Percentiles rank a stretch among this genome's conserved stretches.
phyloP scores from a whole-genome alignment of 768 basidiomycete species.

The Suillus paluster region DNA sequence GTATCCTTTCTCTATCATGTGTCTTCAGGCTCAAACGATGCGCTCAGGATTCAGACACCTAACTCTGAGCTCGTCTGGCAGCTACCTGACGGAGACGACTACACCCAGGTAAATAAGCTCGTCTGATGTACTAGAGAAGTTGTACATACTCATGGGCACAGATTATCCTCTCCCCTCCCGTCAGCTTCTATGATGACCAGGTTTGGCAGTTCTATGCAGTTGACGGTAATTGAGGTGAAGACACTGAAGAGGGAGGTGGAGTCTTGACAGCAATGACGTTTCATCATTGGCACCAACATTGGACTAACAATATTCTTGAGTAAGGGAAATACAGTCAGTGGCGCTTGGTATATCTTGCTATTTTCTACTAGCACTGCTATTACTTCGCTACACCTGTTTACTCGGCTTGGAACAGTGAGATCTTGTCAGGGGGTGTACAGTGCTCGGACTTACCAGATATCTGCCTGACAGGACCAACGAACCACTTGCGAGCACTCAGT shows the following conservation, averaged over 20 bases:
- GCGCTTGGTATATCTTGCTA: not conserved
- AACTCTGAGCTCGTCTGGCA: conserved; percentile 1
- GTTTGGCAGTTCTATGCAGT: conserved; percentile 2
- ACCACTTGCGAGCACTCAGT: conserved; percentile 73
- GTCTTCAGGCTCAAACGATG: not conserved
- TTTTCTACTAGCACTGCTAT: not conserved
- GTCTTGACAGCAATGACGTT: not conserved
- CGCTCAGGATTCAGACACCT: not conserved
- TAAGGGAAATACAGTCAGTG: not conserved
- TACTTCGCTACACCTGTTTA: not conserved
- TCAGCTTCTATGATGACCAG: conserved; percentile 1
- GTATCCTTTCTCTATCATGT: not conserved
- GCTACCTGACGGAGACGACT: not conserved
- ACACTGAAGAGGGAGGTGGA: not conserved
- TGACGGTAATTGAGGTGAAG: not conserved
- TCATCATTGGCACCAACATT: not conserved
- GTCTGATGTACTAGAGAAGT: not conserved
- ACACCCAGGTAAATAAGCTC: not conserved
- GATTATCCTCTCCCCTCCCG: conserved; percentile 1
- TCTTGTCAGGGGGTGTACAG: not conserved
- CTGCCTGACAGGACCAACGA: conserved; percentile 70
- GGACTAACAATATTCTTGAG: not conserved
- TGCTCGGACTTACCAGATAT: conserved; percentile 50
- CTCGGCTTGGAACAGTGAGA: not conserved
- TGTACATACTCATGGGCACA: not conserved